Percentiles rank a stretch among this genome's conserved stretches.
Evolutionary conservation across 495 filamentous ascomycete species (phyloP).

Genomic region (Podospora australis): DNA sequence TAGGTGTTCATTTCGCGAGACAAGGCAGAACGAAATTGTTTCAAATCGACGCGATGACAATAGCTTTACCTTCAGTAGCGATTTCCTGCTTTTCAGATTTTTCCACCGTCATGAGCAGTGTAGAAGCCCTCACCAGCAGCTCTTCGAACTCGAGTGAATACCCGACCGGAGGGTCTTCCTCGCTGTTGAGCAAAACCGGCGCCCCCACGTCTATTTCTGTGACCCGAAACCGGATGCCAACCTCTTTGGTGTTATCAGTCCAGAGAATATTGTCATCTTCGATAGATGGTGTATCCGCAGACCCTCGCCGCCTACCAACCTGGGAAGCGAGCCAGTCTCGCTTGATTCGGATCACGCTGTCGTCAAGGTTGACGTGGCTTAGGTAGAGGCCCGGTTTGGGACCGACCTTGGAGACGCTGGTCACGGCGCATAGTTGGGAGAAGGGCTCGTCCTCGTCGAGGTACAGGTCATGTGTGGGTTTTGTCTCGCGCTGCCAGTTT

Average conservation of each 20-base stretch:
- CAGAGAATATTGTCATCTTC: constrained; percentile 42
- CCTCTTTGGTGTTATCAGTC: constrained; percentile 47
- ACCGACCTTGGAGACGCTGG: constrained; percentile 61
- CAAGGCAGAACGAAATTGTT: too few relatives aligned
- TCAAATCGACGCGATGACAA: constrained; percentile 50
- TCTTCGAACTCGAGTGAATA: constrained; percentile 60
- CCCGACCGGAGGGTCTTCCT: constrained; percentile 52
- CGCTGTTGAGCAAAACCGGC: constrained; percentile 41
- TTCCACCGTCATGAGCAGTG: constrained; percentile 53
- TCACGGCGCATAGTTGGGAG: constrained; percentile 61
- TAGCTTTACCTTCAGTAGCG: constrained; percentile 48
- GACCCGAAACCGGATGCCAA: constrained; percentile 55
- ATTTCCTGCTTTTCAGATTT: constrained; percentile 45
- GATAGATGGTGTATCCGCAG: constrained; percentile 18
- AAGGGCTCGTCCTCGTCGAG: constrained; percentile 65
- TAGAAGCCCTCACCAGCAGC: constrained; percentile 53
- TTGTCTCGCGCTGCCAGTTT: constrained; percentile 23
- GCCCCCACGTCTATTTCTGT: constrained; percentile 23
- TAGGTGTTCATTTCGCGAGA: too few relatives aligned
- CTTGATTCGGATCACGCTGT: constrained; percentile 61
- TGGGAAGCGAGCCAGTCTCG: constrained; percentile 71
- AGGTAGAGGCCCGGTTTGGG: constrained; percentile 52
- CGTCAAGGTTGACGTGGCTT: constrained; percentile 54
- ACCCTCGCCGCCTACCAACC: too few relatives aligned
- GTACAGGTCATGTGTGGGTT: constrained; percentile 51